phyloP scores from a whole-genome alignment of 2,329 filamentous ascomycete genomes.

The Talaromyces sp. region DNA sequence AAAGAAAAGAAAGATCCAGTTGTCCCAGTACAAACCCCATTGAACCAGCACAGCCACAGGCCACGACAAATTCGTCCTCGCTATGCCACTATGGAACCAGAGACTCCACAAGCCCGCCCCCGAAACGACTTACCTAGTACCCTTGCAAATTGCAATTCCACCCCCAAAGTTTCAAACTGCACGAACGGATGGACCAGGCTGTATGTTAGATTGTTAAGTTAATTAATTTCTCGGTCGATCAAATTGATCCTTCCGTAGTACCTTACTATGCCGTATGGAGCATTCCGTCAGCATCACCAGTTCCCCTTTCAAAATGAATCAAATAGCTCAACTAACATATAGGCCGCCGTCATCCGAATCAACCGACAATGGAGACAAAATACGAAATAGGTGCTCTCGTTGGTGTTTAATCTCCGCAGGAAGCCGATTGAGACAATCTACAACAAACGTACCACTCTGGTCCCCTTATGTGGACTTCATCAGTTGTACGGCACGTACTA shows the following conservation, averaged over 20 bases:
- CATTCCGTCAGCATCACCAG: background rate
- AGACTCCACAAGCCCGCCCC: background rate
- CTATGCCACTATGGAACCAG: background rate
- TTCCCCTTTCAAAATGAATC: background rate
- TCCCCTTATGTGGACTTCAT: background rate
- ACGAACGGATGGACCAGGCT: constrained; percentile 6
- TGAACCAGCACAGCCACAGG: background rate
- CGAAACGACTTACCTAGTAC: background rate
- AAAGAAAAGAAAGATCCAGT: background rate
- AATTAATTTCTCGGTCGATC: constrained; percentile 5
- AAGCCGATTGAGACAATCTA: background rate
- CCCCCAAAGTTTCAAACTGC: background rate
- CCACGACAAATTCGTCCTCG: background rate
- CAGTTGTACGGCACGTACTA: background rate
- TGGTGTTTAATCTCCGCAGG: background rate
- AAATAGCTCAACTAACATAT: background rate
- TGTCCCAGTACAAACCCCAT: background rate
- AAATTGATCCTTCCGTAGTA: background rate
- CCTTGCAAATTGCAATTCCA: background rate
- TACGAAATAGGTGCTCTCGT: background rate
- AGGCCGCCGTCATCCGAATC: too few relatives aligned
- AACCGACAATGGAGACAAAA: background rate
- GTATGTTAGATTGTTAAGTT: too few relatives aligned
- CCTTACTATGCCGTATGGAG: background rate
- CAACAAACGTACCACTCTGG: background rate